A percentile compares a stretch with the other conserved stretches of the same genome.
phyloP scores from a whole-genome alignment of 2,329 filamentous ascomycete genomes.

The Alternaria gaisen region DNA sequence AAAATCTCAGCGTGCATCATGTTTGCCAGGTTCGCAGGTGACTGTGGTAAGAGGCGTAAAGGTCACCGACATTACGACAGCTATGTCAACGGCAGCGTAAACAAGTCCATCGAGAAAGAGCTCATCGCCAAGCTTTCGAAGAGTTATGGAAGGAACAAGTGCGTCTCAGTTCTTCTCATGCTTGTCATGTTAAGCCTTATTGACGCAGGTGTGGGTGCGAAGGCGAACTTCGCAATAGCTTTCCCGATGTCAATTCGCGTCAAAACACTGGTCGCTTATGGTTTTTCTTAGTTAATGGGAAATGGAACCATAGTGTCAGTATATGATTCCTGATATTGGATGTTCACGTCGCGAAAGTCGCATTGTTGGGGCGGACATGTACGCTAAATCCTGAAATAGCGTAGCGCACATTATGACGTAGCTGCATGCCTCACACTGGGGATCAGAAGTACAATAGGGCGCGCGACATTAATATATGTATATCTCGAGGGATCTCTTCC shows the following conservation, averaged over 20 bases:
- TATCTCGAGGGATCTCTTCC: too few relatives aligned
- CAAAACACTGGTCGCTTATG: neutral
- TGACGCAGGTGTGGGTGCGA: neutral
- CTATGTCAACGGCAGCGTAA: neutral
- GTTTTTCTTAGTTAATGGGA: too few relatives aligned
- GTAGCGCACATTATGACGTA: too few relatives aligned
- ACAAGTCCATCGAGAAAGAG: neutral
- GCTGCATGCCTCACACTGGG: too few relatives aligned
- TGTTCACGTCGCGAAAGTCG: too few relatives aligned
- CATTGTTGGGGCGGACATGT: too few relatives aligned
- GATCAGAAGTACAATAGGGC: too few relatives aligned
- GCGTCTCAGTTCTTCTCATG: neutral
- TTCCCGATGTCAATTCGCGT: neutral
- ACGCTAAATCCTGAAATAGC: too few relatives aligned
- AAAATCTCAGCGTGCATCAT: too few relatives aligned
- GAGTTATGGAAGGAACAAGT: neutral
- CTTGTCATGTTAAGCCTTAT: neutral
- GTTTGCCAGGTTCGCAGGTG: neutral
- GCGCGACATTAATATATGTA: too few relatives aligned
- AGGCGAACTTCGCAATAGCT: neutral
- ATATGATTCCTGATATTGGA: too few relatives aligned
- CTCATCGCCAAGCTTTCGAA: neutral
- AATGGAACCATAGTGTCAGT: too few relatives aligned
- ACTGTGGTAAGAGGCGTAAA: neutral
- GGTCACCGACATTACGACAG: neutral